Conservation (phyloP, 202 grass and related monocot species). For the Setaria italica region DNA sequence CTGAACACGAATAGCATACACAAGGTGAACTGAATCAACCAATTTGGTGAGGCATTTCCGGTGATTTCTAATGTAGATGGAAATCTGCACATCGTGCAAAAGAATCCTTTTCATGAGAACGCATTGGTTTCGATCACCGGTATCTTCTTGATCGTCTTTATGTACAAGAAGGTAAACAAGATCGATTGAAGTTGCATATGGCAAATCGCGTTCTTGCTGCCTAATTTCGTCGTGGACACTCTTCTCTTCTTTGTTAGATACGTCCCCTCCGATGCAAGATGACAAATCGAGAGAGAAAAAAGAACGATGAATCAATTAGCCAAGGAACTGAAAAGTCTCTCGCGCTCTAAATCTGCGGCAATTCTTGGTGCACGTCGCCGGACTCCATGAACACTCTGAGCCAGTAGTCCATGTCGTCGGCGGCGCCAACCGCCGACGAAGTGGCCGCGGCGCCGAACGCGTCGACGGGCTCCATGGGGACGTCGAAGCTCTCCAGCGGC, state of each 20-base stretch:
- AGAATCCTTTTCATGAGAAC: slow-evolving; percentile 1
- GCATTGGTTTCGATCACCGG: slow-evolving; percentile 28
- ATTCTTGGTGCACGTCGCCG: slow-evolving; percentile 48
- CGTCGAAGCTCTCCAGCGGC: slow-evolving; percentile 45
- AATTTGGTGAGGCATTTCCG: slow-evolving; percentile 14
- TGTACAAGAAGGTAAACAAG: slow-evolving; percentile 51
- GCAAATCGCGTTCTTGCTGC: slow-evolving; percentile 3
- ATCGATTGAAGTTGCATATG: slow-evolving; percentile 31
- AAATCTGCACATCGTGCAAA: slow-evolving; percentile 27
- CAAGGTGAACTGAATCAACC: neutral
- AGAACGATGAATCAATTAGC: slow-evolving; percentile 57
- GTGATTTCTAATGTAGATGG: slow-evolving; percentile 29
- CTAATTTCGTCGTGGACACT: slow-evolving; percentile 43
- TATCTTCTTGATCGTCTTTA: slow-evolving; percentile 41
- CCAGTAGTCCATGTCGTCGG: slow-evolving; percentile 88
- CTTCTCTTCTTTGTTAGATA: slow-evolving; percentile 41
- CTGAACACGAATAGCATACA: neutral
- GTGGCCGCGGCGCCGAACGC: neutral
- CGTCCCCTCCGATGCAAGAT: slow-evolving; percentile 50
- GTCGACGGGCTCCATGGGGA: slow-evolving; percentile 18
- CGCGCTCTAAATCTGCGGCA: slow-evolving; percentile 59
- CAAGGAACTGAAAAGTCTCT: slow-evolving; percentile 5
- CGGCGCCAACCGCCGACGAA: neutral
- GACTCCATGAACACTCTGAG: slow-evolving; percentile 76
- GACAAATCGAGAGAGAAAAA: slow-evolving; percentile 40